Conservation (phyloP, 2,329 filamentous ascomycete species). For the Trichothecium roseum region DNA sequence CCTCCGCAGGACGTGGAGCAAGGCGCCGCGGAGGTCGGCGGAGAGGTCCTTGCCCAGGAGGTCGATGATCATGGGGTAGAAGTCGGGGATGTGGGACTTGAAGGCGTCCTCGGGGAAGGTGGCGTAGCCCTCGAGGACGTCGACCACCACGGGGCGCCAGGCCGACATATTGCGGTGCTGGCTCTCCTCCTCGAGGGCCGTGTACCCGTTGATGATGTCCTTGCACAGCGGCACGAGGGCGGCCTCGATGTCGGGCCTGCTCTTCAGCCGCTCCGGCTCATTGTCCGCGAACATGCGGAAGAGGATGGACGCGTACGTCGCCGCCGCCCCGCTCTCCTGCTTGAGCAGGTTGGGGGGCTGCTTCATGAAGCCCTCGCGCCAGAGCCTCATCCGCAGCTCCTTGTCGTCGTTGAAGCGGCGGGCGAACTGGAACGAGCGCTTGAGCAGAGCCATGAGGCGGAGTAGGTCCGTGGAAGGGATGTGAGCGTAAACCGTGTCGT, state of each 20-base stretch:
- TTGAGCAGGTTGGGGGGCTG: constrained; percentile 96
- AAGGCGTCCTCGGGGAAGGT: constrained; percentile 77
- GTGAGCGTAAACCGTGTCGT: constrained; percentile 85
- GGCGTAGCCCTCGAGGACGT: constrained; percentile 87
- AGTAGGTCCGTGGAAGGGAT: constrained; percentile 87
- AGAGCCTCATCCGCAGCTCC: constrained; percentile 85
- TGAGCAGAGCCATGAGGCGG: constrained; percentile 84
- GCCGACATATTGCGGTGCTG: constrained; percentile 95
- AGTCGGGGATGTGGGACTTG: constrained; percentile 64
- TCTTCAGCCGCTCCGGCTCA: constrained; percentile 69
- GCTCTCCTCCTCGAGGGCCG: constrained; percentile 82
- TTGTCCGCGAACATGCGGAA: constrained; percentile 96
- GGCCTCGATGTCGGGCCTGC: constrained; percentile 73
- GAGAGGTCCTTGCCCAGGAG: constrained; percentile 75
- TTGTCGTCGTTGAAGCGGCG: constrained; percentile 97
- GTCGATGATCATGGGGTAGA: constrained; percentile 80
- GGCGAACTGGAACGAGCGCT: constrained; percentile 93
- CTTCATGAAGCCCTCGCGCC: constrained; percentile 99
- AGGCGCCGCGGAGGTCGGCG: constrained; percentile 63
- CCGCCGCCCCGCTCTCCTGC: constrained; percentile 86
- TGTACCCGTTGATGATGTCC: constrained; percentile 83
- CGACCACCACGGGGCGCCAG: constrained; percentile 94
- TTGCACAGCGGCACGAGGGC: constrained; percentile 90
- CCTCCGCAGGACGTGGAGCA: constrained; percentile 67
- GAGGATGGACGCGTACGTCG: constrained; percentile 90